Evolutionary conservation across 495 filamentous ascomycete species (phyloP).

Genomic region (Penicillium turbatum): DNA sequence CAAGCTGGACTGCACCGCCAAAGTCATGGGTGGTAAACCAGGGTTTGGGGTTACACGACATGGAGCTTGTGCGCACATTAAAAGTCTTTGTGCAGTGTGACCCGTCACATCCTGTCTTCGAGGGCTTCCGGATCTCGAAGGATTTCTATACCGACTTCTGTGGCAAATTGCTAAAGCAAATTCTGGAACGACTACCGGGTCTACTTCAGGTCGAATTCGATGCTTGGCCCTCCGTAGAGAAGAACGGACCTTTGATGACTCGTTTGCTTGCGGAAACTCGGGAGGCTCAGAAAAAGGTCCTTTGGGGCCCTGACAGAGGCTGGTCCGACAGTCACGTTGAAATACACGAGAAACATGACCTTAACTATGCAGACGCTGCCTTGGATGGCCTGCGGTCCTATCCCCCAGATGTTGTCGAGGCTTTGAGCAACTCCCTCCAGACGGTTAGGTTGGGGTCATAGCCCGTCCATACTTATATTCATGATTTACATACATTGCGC

Average conservation of each 20-base stretch:
- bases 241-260: slow-evolving; percentile 64
- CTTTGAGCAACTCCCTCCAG: slow-evolving; percentile 15
- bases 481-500: slow-evolving; percentile 17
- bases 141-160: slow-evolving; percentile 76
- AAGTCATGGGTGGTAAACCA: slow-evolving; percentile 65
- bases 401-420: slow-evolving; percentile 13
- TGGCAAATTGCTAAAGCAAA: slow-evolving; percentile 49
- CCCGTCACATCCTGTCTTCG: slow-evolving; percentile 67
- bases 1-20: slow-evolving; percentile 75
- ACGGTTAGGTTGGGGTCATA: slow-evolving; percentile 13
- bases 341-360: slow-evolving; percentile 10
- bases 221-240: slow-evolving; percentile 65
- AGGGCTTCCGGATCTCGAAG: slow-evolving; percentile 62
- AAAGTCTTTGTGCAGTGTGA: slow-evolving; percentile 78
- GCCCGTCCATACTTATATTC: slow-evolving; percentile 10
- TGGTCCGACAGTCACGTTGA: slow-evolving; percentile 48
- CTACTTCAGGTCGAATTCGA: slow-evolving; percentile 69
- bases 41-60: slow-evolving; percentile 61
- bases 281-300: slow-evolving; percentile 48
- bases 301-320: slow-evolving; percentile 67
- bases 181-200: slow-evolving; percentile 56
- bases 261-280: slow-evolving; percentile 56
- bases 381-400: slow-evolving; percentile 15
- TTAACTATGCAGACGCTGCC: slow-evolving; percentile 11
- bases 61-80: slow-evolving; percentile 55